phyloP scores from a whole-genome alignment of 2,329 filamentous ascomycete species.

The Colletotrichum magnum region DNA sequence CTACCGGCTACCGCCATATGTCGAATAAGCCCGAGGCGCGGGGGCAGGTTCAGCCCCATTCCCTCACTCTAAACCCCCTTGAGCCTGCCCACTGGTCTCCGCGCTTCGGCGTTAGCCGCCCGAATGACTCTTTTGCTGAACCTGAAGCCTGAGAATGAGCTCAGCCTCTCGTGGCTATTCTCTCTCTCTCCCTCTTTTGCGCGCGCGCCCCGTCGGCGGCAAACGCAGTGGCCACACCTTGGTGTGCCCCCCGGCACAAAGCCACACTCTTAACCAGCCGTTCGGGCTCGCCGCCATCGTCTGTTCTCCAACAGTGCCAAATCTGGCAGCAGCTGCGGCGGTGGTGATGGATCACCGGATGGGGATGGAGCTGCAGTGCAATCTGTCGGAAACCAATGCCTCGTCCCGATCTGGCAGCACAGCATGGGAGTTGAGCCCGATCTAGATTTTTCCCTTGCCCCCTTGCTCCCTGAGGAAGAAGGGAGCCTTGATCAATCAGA shows the following conservation, averaged over 20 bases:
- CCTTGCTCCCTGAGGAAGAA: constrained; percentile 12
- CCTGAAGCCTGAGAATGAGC: not conserved
- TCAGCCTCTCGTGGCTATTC: not conserved
- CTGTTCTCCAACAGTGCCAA: constrained; percentile 12
- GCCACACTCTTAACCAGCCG: not conserved
- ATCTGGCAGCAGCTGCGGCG: too few relatives aligned
- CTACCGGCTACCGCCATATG: not conserved
- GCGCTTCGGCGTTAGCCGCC: constrained; percentile 33
- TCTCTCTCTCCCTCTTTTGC: not conserved
- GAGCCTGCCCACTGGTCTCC: not conserved
- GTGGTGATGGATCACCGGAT: not conserved
- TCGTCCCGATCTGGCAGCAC: constrained; percentile 18
- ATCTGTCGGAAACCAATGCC: constrained; percentile 16
- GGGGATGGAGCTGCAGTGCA: constrained; percentile 3
- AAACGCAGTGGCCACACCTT: constrained; percentile 21
- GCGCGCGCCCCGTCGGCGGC: constrained; percentile 8
- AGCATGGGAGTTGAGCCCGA: constrained; percentile 24
- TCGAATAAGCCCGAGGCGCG: constrained; percentile 1
- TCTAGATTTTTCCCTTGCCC: constrained; percentile 15
- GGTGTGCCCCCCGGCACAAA: too few relatives aligned
- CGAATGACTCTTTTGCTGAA: not conserved
- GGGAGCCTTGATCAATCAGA: not conserved
- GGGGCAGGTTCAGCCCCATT: constrained; percentile 7
- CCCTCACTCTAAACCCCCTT: not conserved
- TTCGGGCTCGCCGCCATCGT: constrained; percentile 18